Evolutionary conservation across 345 rosid species (phyloP), one percentile per base, ranked within the genome.

Genomic region (Dipteronia dyeriana): DNA sequence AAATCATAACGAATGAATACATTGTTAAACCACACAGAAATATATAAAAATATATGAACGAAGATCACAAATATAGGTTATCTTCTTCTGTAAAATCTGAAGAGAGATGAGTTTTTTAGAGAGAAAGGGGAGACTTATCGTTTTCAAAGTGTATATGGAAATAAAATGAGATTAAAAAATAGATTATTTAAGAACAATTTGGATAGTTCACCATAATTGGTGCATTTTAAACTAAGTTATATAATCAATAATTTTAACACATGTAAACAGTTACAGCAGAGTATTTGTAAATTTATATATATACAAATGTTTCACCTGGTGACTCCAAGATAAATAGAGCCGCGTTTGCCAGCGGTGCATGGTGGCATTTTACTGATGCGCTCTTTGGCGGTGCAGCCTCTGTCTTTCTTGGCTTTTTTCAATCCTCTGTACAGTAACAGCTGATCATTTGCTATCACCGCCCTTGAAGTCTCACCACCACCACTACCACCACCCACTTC

Each of bases 311-410:
- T 45, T 62, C 70, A 94, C 99, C 98, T 94, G 82, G 99, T 96
- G 83, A 96, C 99, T 60, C 99, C 99, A 4, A 98, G 97, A 86
- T 96, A 96, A 76, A 96, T 96, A 66, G 99, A 96, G 78, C 99
- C 94, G 81, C 99, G 95, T 88, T 96, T 96, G 16, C 99, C 99
- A 57, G 98, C 98, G 0, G 99, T 94, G 19, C 97, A 91, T 64
- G 98, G 99, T 62, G 97, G 97, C 99, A 96, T 94, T 81, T 92
- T 92, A 79, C 99, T 96, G 75, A 96, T 96, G 70, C 99, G 97
- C 81, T 96, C 99, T 83, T 96, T 96, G 47, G 99, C 98, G 41
- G 99, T 96, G 73, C 98, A 94, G 1, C 97, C 97, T 86, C 98
- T 90, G 79, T 96, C 99, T 79, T 92, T 96, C 91, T 90, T 96